Conservation (phyloP, 805 yeast genomes). For the Blastobotrys muscicola region DNA sequence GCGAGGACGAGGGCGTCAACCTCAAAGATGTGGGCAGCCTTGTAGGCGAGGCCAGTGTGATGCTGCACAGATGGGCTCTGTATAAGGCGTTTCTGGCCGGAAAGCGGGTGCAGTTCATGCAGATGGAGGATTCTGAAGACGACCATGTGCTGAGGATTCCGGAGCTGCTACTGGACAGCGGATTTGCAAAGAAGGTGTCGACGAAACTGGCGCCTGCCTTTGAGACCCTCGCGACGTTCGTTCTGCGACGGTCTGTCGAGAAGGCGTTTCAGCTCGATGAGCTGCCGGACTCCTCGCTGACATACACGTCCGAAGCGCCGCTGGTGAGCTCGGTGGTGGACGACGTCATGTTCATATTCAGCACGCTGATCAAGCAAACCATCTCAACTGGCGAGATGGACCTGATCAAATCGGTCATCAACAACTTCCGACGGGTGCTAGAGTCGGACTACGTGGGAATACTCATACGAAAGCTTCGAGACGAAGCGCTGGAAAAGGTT, state of each 20-base stretch:
- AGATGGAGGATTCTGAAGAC: conserved; percentile 1
- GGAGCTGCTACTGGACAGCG: conserved; percentile 41
- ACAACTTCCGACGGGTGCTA: conserved; percentile 47
- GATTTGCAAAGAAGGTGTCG: conserved; percentile 47
- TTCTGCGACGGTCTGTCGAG: conserved; percentile 68
- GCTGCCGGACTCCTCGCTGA: conserved; percentile 43
- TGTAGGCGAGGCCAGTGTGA: conserved; percentile 60
- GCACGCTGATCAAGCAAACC: conserved; percentile 53
- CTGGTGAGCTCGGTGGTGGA: conserved; percentile 72
- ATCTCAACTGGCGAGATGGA: conserved; percentile 61
- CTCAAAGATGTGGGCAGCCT: conserved; percentile 60
- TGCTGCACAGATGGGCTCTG: conserved; percentile 70
- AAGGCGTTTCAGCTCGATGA: conserved; percentile 76
- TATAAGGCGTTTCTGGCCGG: conserved; percentile 56
- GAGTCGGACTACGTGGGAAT: conserved; percentile 57
- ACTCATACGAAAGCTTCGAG: conserved; percentile 38
- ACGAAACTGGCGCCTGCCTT: conserved; percentile 49
- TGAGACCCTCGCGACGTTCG: conserved; percentile 54
- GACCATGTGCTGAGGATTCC: conserved; percentile 31
- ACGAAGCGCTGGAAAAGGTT: conserved; percentile 31
- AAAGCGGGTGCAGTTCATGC: conserved; percentile 41
- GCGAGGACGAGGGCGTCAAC: conserved; percentile 31
- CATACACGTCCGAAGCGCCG: conserved; percentile 44
- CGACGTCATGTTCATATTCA: conserved; percentile 67
- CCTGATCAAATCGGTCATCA: conserved; percentile 45